These are phyloP conservation scores for Schizonepeta tenuifolia DNA, from an alignment of 257 asterid genomes.

Conservation along the genomic window DNA sequence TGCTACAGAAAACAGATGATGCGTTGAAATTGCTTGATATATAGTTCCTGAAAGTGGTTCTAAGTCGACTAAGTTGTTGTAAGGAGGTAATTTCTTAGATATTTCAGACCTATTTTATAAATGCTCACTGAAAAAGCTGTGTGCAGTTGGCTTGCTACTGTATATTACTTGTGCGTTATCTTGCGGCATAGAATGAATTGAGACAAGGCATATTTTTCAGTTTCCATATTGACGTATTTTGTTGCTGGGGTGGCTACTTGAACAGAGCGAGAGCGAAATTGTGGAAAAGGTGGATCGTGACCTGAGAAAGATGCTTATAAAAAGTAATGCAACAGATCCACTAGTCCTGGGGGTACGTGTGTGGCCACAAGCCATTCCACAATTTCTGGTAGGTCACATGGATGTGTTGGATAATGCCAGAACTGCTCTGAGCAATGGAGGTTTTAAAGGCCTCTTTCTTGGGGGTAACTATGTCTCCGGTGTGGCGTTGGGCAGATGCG, in stretches of 20 bases:
- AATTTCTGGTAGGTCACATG: constrained; percentile 84
- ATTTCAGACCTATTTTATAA: neutral
- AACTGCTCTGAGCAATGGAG: constrained; percentile 60
- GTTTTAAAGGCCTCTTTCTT: constrained; percentile 72
- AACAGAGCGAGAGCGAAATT: constrained; percentile 76
- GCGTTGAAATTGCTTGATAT: neutral
- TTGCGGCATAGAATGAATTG: neutral
- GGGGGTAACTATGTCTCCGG: constrained; percentile 94
- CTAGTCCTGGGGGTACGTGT: constrained; percentile 69
- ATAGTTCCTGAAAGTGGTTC: constrained; percentile 13
- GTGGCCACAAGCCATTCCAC: constrained; percentile 98
- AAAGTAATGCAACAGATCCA: constrained; percentile 68
- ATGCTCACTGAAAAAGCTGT: neutral
- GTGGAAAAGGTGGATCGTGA: constrained; percentile 95
- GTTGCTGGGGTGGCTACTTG: constrained; percentile 29
- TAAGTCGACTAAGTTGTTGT: neutral
- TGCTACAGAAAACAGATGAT: constrained; percentile 1
- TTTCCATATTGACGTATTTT: constrained; percentile 13
- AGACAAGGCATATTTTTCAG: neutral
- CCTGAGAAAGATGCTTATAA: constrained; percentile 90
- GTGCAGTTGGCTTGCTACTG: neutral
- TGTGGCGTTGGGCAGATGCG: constrained; percentile 94
- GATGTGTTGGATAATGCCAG: constrained; percentile 68
- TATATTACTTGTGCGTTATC: neutral
- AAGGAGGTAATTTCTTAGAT: neutral